These are phyloP conservation scores for Parasarocladium wereldwijsianum DNA, from an alignment of 2,329 filamentous ascomycete species.

Conservation along the genomic window DNA sequence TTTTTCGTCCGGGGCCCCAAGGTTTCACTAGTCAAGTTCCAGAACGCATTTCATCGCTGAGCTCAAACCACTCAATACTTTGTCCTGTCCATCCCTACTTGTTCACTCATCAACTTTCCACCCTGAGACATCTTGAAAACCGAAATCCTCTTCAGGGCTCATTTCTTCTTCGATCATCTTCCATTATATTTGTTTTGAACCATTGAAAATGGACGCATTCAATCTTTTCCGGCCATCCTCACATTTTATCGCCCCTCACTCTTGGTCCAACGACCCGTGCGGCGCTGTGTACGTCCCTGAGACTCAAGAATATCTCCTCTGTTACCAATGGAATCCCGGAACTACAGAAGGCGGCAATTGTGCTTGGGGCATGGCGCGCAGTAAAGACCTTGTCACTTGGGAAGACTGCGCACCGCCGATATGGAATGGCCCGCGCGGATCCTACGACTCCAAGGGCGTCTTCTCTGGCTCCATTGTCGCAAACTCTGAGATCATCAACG, in stretches of 20 bases:
- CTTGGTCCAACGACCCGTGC: conserved; percentile 25
- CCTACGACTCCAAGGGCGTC: conserved; percentile 26
- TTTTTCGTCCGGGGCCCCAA: too few species aligned
- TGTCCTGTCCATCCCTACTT: too few species aligned
- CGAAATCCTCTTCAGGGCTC: too few species aligned
- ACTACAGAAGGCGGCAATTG: conserved; percentile 12
- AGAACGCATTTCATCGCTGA: too few species aligned
- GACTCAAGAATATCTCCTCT: conserved; percentile 25
- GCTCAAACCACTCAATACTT: too few species aligned
- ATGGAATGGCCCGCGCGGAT: conserved; percentile 11
- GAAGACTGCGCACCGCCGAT: conserved; percentile 8
- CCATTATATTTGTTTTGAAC: not conserved
- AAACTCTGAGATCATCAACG: conserved; percentile 24
- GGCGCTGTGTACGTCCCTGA: conserved; percentile 26
- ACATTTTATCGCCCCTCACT: conserved; percentile 22
- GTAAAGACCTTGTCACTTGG: conserved; percentile 24
- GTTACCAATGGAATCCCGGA: conserved; percentile 18
- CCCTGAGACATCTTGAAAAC: too few species aligned
- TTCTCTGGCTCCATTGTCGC: conserved; percentile 29
- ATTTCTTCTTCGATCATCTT: too few species aligned
- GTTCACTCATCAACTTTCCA: too few species aligned
- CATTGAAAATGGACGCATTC: conserved; percentile 3
- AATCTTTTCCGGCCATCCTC: conserved; percentile 7
- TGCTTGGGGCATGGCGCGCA: conserved; percentile 19
- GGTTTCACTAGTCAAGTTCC: too few species aligned